Conservation (phyloP, 2,329 filamentous ascomycete genomes). For the Dissoconium aciculare region DNA sequence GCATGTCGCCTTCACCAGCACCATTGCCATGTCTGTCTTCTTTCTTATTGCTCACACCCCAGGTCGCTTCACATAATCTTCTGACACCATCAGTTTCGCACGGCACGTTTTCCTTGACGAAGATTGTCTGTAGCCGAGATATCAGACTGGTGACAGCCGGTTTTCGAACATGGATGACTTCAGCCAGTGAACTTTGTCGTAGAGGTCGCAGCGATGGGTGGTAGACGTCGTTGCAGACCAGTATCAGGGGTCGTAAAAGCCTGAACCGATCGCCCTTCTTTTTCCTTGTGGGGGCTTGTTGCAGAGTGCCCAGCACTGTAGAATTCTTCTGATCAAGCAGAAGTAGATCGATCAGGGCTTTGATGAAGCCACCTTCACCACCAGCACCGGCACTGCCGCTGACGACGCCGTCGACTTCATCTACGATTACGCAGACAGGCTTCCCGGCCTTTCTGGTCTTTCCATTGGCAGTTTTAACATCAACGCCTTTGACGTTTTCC, state of each 20-base stretch:
- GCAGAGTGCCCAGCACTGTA: slow-evolving; percentile 22
- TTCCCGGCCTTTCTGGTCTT: slow-evolving; percentile 58
- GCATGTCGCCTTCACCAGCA: slow-evolving; percentile 57
- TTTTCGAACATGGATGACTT: slow-evolving; percentile 83
- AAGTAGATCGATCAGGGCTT: slow-evolving; percentile 82
- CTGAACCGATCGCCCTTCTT: slow-evolving; percentile 77
- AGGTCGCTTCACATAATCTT: slow-evolving; percentile 67
- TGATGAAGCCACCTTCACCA: slow-evolving; percentile 85
- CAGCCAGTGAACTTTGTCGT: slow-evolving; percentile 69
- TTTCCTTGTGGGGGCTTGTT: slow-evolving; percentile 31
- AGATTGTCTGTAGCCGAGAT: slow-evolving; percentile 63
- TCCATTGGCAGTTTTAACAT: slow-evolving; percentile 36
- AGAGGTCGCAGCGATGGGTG: slow-evolving; percentile 75
- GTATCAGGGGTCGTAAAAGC: slow-evolving; percentile 70
- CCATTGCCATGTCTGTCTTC: slow-evolving; percentile 41
- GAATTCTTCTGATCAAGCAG: slow-evolving; percentile 73
- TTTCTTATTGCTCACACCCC: slow-evolving; percentile 61
- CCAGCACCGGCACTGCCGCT: slow-evolving; percentile 56
- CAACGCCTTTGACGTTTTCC: slow-evolving; percentile 70
- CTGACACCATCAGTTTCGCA: slow-evolving; percentile 82
- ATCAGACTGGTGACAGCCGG: slow-evolving; percentile 78
- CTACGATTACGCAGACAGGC: slow-evolving; percentile 84
- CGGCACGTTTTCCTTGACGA: slow-evolving; percentile 74
- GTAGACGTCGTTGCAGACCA: slow-evolving; percentile 97
- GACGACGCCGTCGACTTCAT: slow-evolving; percentile 92